Base-by-base conservation (phyloP, 192 early-diverging fungal genomes). In the Coemansia guatemalensis region DNA sequence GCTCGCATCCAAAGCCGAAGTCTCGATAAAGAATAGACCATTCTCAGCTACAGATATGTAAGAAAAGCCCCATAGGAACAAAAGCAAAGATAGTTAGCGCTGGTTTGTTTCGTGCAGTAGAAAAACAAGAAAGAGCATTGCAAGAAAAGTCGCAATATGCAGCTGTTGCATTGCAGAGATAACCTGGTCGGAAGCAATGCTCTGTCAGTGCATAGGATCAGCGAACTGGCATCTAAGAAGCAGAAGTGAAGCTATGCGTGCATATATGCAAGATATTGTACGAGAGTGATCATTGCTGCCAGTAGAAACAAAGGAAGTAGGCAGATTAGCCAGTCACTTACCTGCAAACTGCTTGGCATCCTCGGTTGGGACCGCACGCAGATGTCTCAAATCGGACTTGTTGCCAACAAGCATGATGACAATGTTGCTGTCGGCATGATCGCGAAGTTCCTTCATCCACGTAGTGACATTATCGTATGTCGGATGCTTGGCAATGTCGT, bases 401-500 rank as follows among this genome's bases (percentile, higher is more conserved):
- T 99, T 99, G 58, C 96, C 97, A 18, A 99, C 97, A 59, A 99
- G 85, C 93, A 98, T 98, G 52, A 98, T 97, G 25, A 95, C 92
- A 88, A 99, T 99, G 85, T 97, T 98, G 82, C 85, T 90, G 78
- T 95, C 94, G 49, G 94, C 95, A 73, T 97, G 94, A 80, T 97
- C 95, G 50, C 93, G 90, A 47, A 99, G 85, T 80, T 99, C 97
- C 84, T 98, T 97, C 59, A 99, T 85, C 97, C 97, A 99, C 54
- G 94, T 92, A 50, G 88, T 89, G 20, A 98, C 96, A 74, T 91
- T 95, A 75, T 98, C 95, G 75, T 96, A 99, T 33, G 95, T 96
- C 35, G 83, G 74, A 62, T 95, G 93, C 83, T 97, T 95, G 52
- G 97, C 89, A 82, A 99, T 97, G 76, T 99, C 96, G 82, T 98